Base-by-base conservation (phyloP, 1,284 basidiomycete genomes). In the Meripilus lineatus region DNA sequence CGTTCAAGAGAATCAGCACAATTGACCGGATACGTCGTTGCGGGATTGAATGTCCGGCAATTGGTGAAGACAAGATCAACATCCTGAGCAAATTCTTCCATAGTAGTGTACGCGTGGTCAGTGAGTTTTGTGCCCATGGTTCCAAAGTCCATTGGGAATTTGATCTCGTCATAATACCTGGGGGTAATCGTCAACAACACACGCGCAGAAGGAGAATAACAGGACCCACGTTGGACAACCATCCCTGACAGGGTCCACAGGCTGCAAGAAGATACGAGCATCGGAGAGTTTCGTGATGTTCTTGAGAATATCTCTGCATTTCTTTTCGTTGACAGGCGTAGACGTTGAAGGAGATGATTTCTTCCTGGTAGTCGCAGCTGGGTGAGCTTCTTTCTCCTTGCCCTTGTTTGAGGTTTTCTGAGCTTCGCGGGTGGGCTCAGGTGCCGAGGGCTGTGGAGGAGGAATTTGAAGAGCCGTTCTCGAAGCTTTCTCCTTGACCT, bases 101-200 rank as follows among this genome's bases (percentile, higher is more conserved):
- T 89, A 0, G 77, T 83, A 15, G 67, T 57, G 63, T 96, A 97
- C 57, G 75, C 71, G 38, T 75, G 76, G 44, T 74, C 64, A 32
- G 75, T 74, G 42, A 96, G 68, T 58, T 91, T 93, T 39, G 70
- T 71, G 26, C 66, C 64, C 59, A 98, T 90, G 8, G 94, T 96
- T 8, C 81, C 81, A 44, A 98, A 83, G 66, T 99, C 94, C 93
- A 98, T 99, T 5, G 96, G 96, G 50, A 87, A 68, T 52, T 80
- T 72, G 61, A 99, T 97, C 67, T 98, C 96, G 8, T 96, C 82
- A 47, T 89, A 82, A 63, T 99, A 99, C 14, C 91, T 94, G 20
- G 50, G 38, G 50, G 43, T 32, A 40, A 33, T 17, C 13, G 20
- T 18, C 13, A 23, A 4, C 20, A 20, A 24, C 22, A 34, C 39